These are phyloP conservation scores for Golubevia sp. DNA, from an alignment of 1,284 basidiomycete genomes.

Conservation along the genomic window DNA sequence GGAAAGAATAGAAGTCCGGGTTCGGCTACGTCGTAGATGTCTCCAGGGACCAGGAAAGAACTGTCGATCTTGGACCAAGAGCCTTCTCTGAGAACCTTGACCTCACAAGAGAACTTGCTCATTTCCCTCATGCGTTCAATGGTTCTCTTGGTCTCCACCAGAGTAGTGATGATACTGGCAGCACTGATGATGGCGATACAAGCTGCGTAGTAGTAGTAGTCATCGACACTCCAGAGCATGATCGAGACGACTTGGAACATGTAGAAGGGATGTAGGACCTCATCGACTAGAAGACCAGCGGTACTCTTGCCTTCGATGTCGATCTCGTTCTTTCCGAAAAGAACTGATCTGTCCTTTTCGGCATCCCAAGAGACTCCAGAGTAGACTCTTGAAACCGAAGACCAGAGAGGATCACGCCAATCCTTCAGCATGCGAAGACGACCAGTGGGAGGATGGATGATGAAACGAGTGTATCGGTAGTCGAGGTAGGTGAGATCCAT, in stretches of 20 bases:
- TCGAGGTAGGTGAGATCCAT: conserved; percentile 64
- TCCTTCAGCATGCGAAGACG: conserved; percentile 82
- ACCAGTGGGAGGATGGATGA: conserved; percentile 81
- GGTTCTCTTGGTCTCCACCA: conserved; percentile 92
- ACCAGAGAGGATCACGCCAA: conserved; percentile 87
- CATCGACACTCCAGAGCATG: conserved; percentile 88
- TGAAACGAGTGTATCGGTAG: conserved; percentile 85
- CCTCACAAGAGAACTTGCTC: conserved; percentile 85
- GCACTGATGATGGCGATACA: conserved; percentile 93
- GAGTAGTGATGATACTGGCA: conserved; percentile 81
- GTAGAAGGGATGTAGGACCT: conserved; percentile 89
- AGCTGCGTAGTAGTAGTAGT: conserved; percentile 92
- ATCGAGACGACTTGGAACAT: conserved; percentile 98
- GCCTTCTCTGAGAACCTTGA: conserved; percentile 75
- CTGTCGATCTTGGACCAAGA: conserved; percentile 69
- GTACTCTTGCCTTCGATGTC: conserved; percentile 88
- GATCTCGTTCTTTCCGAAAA: conserved; percentile 88
- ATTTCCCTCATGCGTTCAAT: conserved; percentile 94
- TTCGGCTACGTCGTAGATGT: conserved; percentile 85
- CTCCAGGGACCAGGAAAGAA: conserved; percentile 83
- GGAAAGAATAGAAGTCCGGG: conserved; percentile 78
- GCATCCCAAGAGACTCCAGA: conserved; percentile 39
- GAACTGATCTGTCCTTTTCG: conserved; percentile 58
- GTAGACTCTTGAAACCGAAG: conserved; percentile 64
- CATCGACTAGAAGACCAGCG: conserved; percentile 81